These are phyloP conservation scores for Colletotrichum somersetense DNA, from an alignment of 2,329 filamentous ascomycete species.

Conservation along the genomic window DNA sequence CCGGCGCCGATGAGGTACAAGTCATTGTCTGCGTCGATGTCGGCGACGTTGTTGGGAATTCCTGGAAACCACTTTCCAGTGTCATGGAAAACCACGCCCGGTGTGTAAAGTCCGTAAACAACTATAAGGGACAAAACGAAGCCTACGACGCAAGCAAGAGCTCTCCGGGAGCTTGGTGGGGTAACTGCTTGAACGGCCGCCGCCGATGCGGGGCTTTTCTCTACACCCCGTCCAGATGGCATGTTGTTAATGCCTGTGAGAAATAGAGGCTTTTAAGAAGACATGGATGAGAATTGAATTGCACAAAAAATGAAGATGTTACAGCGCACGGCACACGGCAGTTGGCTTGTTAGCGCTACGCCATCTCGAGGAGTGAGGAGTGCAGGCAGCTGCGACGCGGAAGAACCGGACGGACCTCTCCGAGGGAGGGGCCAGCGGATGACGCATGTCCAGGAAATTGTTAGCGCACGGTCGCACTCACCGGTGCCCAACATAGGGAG, in stretches of 20 bases:
- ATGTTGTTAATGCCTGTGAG: constrained; percentile 16
- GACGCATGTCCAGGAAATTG: constrained; percentile 32
- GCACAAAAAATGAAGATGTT: background rate
- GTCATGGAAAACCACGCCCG: background rate
- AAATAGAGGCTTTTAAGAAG: constrained; percentile 9
- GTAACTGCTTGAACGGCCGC: constrained; percentile 11
- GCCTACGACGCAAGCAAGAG: constrained; percentile 24
- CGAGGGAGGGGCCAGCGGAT: constrained; percentile 26
- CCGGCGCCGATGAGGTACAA: constrained; percentile 65
- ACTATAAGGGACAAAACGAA: constrained; percentile 28
- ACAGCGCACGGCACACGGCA: background rate
- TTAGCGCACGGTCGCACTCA: constrained; percentile 24
- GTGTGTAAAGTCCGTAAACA: constrained; percentile 30
- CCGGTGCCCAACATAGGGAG: background rate
- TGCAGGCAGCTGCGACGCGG: constrained; percentile 28
- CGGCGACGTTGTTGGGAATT: background rate
- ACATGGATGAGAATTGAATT: constrained; percentile 32
- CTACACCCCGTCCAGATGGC: constrained; percentile 28
- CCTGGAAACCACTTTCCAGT: constrained; percentile 8
- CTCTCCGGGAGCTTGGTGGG: constrained; percentile 33
- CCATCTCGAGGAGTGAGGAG: constrained; percentile 1
- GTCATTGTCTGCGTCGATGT: constrained; percentile 45
- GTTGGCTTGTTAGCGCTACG: constrained; percentile 11
- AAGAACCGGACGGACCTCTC: constrained; percentile 27
- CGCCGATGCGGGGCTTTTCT: constrained; percentile 27